Base-by-base conservation (phyloP, 106 monocot species). In the Ottelia alismoides region DNA sequence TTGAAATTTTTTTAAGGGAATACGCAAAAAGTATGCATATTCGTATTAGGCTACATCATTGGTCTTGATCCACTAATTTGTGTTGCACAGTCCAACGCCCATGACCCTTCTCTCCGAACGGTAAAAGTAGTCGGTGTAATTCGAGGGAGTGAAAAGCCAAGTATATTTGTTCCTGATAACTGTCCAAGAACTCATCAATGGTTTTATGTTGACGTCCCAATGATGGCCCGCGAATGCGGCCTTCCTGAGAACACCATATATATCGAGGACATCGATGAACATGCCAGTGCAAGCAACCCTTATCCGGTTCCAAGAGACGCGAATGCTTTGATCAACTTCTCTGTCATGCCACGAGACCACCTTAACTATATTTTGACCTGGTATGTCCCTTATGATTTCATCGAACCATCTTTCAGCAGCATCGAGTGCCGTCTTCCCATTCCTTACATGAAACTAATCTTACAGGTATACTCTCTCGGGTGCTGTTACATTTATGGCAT, bases 271-370 rank as follows among this genome's bases (percentile, higher is more conserved):
- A 82, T 85, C 57, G 84, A 78, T 60, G 83, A 76, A 66, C 52
- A 76, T 68, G 63, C 56, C 35, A 70, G 64, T 57, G 71, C 96
- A 58, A 79, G 44, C 50, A 78, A 82, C 71, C 96, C 85, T 68
- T 98, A 98, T 82, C 96, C 96, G 40, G 58, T 98, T 60, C 89
- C 89, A 10, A 98, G 85, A 60, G 89, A 90, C 67, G 75, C 72
- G 53, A 82, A 72, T 47, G 70, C 70, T 56, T 82, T 98, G 66
- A 81, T 90, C 48, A 65, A 57, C 35, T 55, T 74, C 56, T 82
- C 85, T 11, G 85, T 98, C 50, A 98, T 89, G 96, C 96, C 96
- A 31, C 82, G 80, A 56, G 96, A 89, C 58, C 96, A 98, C 77
- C 64, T 79, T 24, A 98, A 90, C 29, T 98, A 90, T 55, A 74